phyloP scores from a whole-genome alignment of 768 basidiomycete species.

The Hericium coralloides region DNA sequence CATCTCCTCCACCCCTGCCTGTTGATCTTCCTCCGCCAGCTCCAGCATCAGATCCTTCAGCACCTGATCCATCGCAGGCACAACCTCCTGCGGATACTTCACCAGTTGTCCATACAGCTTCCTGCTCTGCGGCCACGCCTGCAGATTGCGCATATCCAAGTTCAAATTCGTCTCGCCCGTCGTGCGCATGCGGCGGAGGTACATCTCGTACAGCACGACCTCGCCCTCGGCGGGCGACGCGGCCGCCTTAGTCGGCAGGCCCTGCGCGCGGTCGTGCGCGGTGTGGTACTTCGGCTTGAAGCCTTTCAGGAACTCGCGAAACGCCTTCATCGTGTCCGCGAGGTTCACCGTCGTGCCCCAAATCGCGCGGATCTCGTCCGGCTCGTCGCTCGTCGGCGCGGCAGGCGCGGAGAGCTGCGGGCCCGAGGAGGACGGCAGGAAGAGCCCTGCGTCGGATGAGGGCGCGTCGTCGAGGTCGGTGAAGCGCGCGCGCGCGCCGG shows the following conservation, averaged over 20 bases:
- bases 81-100: constrained; percentile 95
- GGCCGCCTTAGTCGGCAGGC: constrained; percentile 40
- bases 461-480: constrained; percentile 29
- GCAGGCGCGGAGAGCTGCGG: constrained; percentile 52
- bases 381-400: constrained; percentile 60
- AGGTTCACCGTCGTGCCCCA: constrained; percentile 98
- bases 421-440: constrained; percentile 48
- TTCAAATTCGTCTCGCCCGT: constrained; percentile 94
- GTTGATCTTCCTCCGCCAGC: constrained; percentile 73
- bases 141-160: constrained; percentile 78
- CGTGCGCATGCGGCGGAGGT: constrained; percentile 77
- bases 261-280: constrained; percentile 57
- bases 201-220: constrained; percentile 64
- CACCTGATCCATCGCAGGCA: constrained; percentile 96
- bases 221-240: constrained; percentile 60
- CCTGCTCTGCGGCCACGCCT: constrained; percentile 75
- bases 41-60: constrained; percentile 91
- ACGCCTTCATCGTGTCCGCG: constrained; percentile 83
- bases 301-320: constrained; percentile 80
- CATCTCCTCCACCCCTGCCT: constrained; percentile 67
- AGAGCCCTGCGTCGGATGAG: constrained; percentile 52
- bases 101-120: constrained; percentile 79
- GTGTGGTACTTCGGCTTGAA: constrained; percentile 91
- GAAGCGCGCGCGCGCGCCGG: constrained; percentile 12
- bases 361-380: constrained; percentile 82